Conservation (phyloP, 2,329 filamentous ascomycete genomes). For the Fusarium annulatum region DNA sequence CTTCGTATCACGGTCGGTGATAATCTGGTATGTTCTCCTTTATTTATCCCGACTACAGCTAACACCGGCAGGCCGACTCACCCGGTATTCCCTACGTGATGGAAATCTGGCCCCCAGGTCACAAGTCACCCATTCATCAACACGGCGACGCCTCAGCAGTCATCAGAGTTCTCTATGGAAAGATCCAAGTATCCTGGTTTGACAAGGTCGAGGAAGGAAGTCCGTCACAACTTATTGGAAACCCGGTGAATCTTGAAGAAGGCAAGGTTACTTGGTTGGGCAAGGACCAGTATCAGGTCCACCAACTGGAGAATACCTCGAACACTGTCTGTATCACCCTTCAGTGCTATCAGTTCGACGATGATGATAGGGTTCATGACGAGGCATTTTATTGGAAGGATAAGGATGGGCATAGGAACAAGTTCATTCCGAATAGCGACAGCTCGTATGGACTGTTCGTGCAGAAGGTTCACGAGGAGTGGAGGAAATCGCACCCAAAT, state of each 20-base stretch:
- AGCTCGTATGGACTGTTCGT: background rate
- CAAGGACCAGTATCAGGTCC: background rate
- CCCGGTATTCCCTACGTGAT: background rate
- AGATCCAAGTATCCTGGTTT: background rate
- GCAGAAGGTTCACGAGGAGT: background rate
- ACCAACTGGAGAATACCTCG: background rate
- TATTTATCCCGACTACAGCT: rapidly evolving
- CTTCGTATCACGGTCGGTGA: background rate
- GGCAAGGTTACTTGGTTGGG: background rate
- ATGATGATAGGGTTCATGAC: background rate
- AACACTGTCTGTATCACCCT: background rate
- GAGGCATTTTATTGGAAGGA: background rate
- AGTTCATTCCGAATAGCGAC: background rate
- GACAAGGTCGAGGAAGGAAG: background rate
- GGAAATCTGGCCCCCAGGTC: background rate
- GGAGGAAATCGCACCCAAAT: background rate
- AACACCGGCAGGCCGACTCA: background rate
- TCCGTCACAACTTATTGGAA: background rate
- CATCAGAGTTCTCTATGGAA: background rate
- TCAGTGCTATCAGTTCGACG: background rate
- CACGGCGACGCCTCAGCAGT: background rate
- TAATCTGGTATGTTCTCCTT: background rate
- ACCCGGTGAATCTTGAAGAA: background rate
- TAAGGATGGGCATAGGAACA: rapidly evolving
- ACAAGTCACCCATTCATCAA: background rate